Conservation (phyloP, 2,329 filamentous ascomycete species). For the Colletotrichum orbiculare region DNA sequence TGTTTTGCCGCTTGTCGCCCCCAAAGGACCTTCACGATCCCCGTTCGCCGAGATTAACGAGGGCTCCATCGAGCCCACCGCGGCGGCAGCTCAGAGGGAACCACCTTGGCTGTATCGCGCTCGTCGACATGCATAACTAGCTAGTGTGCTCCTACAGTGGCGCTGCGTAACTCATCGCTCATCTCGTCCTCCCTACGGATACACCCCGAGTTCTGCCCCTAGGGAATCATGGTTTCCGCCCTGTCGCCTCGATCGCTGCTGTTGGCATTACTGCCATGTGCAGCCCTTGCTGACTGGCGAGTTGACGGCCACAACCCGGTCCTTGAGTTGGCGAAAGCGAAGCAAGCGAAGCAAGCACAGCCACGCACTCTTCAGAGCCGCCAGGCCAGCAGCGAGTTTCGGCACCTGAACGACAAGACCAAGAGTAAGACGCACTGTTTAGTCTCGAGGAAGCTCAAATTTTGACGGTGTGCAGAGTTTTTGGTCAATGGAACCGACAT, state of each 20-base stretch:
- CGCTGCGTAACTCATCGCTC: not conserved
- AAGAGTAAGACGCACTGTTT: not conserved
- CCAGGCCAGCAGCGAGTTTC: not conserved
- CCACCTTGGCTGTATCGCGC: no score
- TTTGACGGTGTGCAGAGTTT: constrained; percentile 57
- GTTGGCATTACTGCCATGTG: constrained; percentile 17
- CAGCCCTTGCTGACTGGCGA: constrained; percentile 22
- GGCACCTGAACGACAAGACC: constrained; percentile 30
- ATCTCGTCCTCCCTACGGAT: not conserved
- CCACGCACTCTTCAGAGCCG: constrained; percentile 6
- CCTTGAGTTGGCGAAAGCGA: not conserved
- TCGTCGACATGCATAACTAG: no score
- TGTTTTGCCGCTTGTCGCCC: no score
- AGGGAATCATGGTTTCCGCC: not conserved
- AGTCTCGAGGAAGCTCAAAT: not conserved
- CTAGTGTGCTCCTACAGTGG: no score
- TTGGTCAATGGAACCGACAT: constrained; percentile 72
- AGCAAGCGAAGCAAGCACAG: not conserved
- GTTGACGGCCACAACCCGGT: constrained; percentile 17
- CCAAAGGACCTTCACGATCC: no score
- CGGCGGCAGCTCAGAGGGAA: no score
- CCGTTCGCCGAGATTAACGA: no score
- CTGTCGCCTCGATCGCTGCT: constrained; percentile 1
- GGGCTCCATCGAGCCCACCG: no score
- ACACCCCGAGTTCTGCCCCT: no score